Conservation (phyloP, 2,329 filamentous ascomycete genomes). For the Xylaria polymorpha region DNA sequence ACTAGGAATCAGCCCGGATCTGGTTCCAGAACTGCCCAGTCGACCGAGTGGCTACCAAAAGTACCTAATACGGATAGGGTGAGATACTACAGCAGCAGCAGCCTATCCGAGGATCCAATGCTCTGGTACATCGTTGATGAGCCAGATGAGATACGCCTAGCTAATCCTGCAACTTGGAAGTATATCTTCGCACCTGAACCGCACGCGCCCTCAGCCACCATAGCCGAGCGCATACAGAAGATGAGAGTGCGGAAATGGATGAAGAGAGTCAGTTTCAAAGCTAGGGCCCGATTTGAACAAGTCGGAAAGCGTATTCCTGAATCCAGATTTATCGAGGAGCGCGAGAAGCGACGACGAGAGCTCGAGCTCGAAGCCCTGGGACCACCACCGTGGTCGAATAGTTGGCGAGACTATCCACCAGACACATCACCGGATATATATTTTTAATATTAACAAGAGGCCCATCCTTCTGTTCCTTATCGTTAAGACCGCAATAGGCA, state of each 20-base stretch:
- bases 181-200: slow-evolving; percentile 28
- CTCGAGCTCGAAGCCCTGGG: too few relatives aligned
- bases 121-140: slow-evolving; percentile 32
- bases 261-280: slow-evolving; percentile 41
- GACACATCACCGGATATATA: too few relatives aligned
- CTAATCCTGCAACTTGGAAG: slow-evolving; percentile 25
- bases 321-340: background rate
- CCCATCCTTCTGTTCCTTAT: background rate
- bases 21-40: slow-evolving; percentile 30
- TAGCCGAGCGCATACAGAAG: slow-evolving; percentile 39
- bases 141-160: slow-evolving; percentile 3
- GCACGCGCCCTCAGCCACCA: slow-evolving; percentile 33
- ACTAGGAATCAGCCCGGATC: slow-evolving; percentile 24
- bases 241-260: slow-evolving; percentile 44
- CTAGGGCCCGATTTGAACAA: slow-evolving; percentile 42
- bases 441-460: background rate
- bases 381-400: too few relatives aligned
- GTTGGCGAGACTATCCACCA: too few relatives aligned
- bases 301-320: slow-evolving; percentile 27
- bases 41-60: slow-evolving; percentile 35
- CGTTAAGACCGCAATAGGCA: too few relatives aligned
- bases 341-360: too few relatives aligned
- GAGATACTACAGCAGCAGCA: slow-evolving; percentile 5
- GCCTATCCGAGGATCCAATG: slow-evolving; percentile 20
- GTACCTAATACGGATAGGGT: slow-evolving; percentile 31